Conservation (phyloP, 1,284 basidiomycete species). For the Cystobasidium sp. region DNA sequence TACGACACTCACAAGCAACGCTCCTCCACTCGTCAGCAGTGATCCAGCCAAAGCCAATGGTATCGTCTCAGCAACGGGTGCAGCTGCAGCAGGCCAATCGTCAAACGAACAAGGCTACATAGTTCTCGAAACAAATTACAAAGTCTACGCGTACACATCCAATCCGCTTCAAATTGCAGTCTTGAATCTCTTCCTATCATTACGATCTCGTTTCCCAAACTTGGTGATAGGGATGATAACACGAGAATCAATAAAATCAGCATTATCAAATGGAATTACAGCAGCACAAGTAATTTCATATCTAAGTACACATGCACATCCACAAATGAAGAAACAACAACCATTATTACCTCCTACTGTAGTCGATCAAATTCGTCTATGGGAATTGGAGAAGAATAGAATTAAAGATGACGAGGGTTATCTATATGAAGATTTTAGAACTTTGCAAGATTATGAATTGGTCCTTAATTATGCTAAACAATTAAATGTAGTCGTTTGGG, state of each 20-base stretch:
- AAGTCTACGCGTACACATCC: slow-evolving; percentile 96
- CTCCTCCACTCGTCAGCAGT: slow-evolving; percentile 64
- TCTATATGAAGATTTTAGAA: slow-evolving; percentile 84
- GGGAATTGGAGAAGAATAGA: slow-evolving; percentile 95
- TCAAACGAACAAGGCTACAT: slow-evolving; percentile 75
- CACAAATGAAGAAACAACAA: slow-evolving; percentile 77
- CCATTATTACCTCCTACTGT: slow-evolving; percentile 92
- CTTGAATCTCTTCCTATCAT: slow-evolving; percentile 86
- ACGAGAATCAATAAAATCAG: slow-evolving; percentile 90
- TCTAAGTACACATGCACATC: slow-evolving; percentile 90
- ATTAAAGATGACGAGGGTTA: slow-evolving; percentile 66
- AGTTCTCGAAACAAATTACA: slow-evolving; percentile 97
- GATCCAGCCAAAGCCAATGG: slow-evolving; percentile 63
- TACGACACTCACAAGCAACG: slow-evolving; percentile 83
- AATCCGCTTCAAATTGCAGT: slow-evolving; percentile 97
- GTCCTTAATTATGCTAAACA: slow-evolving; percentile 84
- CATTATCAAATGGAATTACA: slow-evolving; percentile 91
- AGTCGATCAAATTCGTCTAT: slow-evolving; percentile 95
- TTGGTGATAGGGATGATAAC: slow-evolving; percentile 93
- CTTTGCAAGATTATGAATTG: slow-evolving; percentile 82
- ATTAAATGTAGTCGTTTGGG: slow-evolving; percentile 76
- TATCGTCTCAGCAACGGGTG: slow-evolving; percentile 46
- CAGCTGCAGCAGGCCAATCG: neutral
- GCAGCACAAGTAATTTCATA: slow-evolving; percentile 98
- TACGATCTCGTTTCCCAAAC: slow-evolving; percentile 94